Evolutionary conservation across 2,329 filamentous ascomycete species (phyloP).

Genomic region (Hymenoscyphus occultus): DNA sequence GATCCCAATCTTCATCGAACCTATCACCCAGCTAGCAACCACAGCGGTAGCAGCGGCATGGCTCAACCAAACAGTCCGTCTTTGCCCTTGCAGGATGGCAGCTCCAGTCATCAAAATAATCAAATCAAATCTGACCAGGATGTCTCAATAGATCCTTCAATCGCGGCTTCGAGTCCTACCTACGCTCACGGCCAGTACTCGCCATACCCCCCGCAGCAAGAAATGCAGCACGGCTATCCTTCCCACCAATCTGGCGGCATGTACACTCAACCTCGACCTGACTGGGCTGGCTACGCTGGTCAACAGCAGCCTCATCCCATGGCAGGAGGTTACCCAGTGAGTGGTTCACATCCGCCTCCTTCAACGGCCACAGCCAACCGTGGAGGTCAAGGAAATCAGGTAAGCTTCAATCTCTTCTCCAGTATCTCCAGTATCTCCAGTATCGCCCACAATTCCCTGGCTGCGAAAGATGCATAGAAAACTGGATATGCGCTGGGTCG

Average conservation of each 20-base stretch:
- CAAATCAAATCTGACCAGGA: constrained; percentile 91
- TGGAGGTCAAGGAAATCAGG: constrained; percentile 60
- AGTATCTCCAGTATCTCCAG: not conserved
- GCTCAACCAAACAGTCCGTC: constrained; percentile 99
- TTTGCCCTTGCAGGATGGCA: constrained; percentile 78
- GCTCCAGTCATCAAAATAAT: constrained; percentile 70
- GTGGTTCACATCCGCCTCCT: constrained; percentile 45
- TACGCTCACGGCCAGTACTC: constrained; percentile 82
- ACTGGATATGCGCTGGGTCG: constrained; percentile 7
- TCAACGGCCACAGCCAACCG: constrained; percentile 52
- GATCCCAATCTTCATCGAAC: constrained; percentile 77
- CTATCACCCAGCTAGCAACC: constrained; percentile 75
- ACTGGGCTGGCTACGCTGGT: constrained; percentile 68
- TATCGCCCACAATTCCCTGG: not conserved
- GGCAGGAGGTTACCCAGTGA: constrained; percentile 33
- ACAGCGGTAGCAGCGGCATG: constrained; percentile 79
- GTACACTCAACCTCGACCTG: constrained; percentile 68
- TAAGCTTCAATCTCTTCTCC: constrained; percentile 41
- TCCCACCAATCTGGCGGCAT: constrained; percentile 57
- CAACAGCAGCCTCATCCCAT: constrained; percentile 37
- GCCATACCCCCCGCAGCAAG: constrained; percentile 80
- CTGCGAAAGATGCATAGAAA: not conserved
- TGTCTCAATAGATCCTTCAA: constrained; percentile 99
- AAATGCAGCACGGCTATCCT: constrained; percentile 78
- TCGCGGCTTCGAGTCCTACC: constrained; percentile 87